Evolutionary conservation across 208 protist genomes (phyloP), one percentile per base, ranked within the genome.

Genomic region (Wallacemonas sp.): DNA sequence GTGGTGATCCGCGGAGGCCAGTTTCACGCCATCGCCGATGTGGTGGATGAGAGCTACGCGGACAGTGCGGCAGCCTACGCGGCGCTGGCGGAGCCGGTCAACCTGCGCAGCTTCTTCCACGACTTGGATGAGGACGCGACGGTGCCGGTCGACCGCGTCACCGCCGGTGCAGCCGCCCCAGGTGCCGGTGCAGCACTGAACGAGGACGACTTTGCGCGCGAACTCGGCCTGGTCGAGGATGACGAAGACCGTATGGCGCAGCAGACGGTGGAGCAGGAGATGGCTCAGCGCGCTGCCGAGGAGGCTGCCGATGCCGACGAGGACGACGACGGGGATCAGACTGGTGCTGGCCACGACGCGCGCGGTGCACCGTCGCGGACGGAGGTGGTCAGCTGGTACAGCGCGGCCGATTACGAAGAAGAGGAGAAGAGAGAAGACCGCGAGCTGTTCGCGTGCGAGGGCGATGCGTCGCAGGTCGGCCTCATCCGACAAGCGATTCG

Each of bases 1-100:
- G 76, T 99, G 14, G 96, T 98, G 44, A 98, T 98, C 65, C 86
- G 95, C n/a, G 94, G 86, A 33, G 97, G 97, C 8, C 84, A 92
- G 50, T 98, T 99, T 57, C 78, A 90, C 61, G 74, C 79, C 25
- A 93, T 93, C 36, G 90, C 87, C 3, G 83, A 65, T 22, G 85
- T 93, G 12, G 68, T 74, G 22, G 67, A 80, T 2, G 72, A 66
- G 32, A 38, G 71, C 29, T 86, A 85, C 63, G 80, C 83, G 25
- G 83, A 91, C 67, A 89, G 67, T 49, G 80, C 78, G n/a, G 79
- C 75, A 18, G 89, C 89, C 23, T 82, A 92, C 14, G 81, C 82
- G 1, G 84, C 84, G 0, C 74, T 95, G 31, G 82, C 86, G 0
- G 75, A 86, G 54, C 82, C 86, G 5, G 78, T 91, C 22, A 86